phyloP scores from a whole-genome alignment of 371 early-diverging fungal genomes.

The Mortierella sp. region DNA sequence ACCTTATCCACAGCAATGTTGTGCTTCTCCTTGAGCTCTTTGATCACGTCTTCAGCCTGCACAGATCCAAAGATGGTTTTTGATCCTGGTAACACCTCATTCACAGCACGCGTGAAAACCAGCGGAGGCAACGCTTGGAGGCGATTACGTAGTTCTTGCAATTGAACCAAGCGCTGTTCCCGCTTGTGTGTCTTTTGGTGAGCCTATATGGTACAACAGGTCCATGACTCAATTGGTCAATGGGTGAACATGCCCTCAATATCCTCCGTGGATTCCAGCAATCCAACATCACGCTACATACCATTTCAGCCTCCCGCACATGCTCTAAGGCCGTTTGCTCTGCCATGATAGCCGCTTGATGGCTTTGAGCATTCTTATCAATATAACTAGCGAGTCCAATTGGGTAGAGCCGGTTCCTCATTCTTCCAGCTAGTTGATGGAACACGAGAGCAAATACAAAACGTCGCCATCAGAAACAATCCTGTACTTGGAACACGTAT shows the following conservation, averaged over 20 bases:
- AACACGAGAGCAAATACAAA: too few species aligned
- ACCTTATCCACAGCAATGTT: conserved; percentile 41
- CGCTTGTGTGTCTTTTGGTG: conserved; percentile 42
- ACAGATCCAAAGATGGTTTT: conserved; percentile 53
- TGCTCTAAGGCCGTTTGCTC: conserved; percentile 28
- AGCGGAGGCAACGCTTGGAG: conserved; percentile 38
- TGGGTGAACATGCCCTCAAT: too few species aligned
- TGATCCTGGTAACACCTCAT: conserved; percentile 51
- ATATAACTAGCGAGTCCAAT: conserved; percentile 46
- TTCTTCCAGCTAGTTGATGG: conserved; percentile 35
- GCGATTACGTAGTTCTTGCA: conserved; percentile 37
- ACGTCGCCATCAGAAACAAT: not conserved
- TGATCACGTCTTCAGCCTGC: conserved; percentile 51
- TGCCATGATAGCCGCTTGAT: conserved; percentile 17
- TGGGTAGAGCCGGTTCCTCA: conserved; percentile 52
- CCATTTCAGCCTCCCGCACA: conserved; percentile 35
- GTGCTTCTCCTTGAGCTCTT: conserved; percentile 51
- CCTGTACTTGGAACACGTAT: not conserved
- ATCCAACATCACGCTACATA: too few species aligned
- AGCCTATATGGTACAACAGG: conserved; percentile 10
- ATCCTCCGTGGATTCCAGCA: too few species aligned
- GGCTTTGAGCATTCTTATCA: conserved; percentile 35
- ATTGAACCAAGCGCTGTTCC: conserved; percentile 44
- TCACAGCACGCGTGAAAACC: conserved; percentile 50
- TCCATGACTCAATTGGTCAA: too few species aligned